Evolutionary conservation across 2,329 filamentous ascomycete species (phyloP), one percentile per base, ranked within the genome.

Genomic region (Penicillium sp.): DNA sequence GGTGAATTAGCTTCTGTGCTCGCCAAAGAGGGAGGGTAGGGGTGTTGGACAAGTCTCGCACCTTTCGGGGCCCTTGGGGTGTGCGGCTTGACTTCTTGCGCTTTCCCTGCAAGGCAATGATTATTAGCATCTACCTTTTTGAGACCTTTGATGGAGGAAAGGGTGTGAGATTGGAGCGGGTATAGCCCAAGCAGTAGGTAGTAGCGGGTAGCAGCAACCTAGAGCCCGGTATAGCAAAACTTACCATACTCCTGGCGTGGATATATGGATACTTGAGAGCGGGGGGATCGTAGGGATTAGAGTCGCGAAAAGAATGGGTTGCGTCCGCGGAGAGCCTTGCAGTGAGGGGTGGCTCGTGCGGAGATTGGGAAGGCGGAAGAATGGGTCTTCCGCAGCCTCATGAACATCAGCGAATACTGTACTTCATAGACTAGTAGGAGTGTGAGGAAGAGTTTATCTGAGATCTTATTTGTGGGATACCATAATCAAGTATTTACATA

Each of bases 1-100:
- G 35, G 38, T 54, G n/a, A 13, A 22, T 61, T 35, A 60, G 42
- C 42, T 19, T 50, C 22, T 33, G 17, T 10, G 7, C 24, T 49
- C 13, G 26, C 15, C 24, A 9, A 45, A 24, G 15, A 38, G 19
- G 19, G n/a, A 50, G 24, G 15, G 9, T 15, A 22, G 17, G 4
- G 5, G 35, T 50, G 19, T 22, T 17, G 28, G 19, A 30, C 8
- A 17, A 26, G 15, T 51, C 26, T 42, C 53, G 66, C 81, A 92
- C 92, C 89, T 89, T 96, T 81, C 91, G 95, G 28, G 91, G 89
- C 65, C 89, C 91, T 76, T 88, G 85, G 17, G 91, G 91, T 82
- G 93, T 93, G 74, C 88, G 86, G 58, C 92, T 90, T 28, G 91
- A 91, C 85, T 87, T 88, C 82, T 96, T 97, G 78, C 94, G 91